Evolutionary conservation across 768 basidiomycete genomes (phyloP), one percentile per base, ranked within the genome.

Genomic region (Mycena maculata): DNA sequence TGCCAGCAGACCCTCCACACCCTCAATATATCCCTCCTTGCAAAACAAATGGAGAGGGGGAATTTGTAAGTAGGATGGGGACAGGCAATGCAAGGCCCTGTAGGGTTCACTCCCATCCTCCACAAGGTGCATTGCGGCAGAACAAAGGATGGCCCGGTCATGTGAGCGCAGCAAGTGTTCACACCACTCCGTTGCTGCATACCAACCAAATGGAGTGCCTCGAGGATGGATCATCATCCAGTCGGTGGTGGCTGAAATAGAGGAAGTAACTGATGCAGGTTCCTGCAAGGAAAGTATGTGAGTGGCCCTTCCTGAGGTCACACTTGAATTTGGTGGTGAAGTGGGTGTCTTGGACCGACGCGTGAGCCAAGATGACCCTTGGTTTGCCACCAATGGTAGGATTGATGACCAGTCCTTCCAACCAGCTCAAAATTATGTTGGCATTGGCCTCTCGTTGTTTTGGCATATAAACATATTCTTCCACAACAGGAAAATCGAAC

Each of bases 121-220:
- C 15, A 60, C 31, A 15, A 60, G 59, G 6, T 25, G 59, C 48
- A 60, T 60, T 27, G 36, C 48, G 1, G 23, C 12, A 28, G 15
- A 1, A 20, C 38, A 25, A 16, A 50, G 59, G 11, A 22, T 11
- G 1, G 23, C 13, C 25, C 44, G 31, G 20, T 60, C 47, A 39
- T 49, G 28, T 7, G 9, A 42, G 7, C 45, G 31, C 2, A 38
- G 15, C n/a, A 49, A 23, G 15, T 60, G 59, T 4, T 28, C 15
- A 31, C n/a, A 38, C 59, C 59, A 60, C 25, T 60, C 5, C 0
- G 11, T 4, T 38, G 36, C 59, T 41, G 59, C 48, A 20, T 60
- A 60, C 15, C n/a, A 13, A n/a, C 22, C 25, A 47, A 60, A 23
- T 27, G 47, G 59, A 50, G n/a, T n/a, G n/a, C n/a, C n/a, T n/a